A percentile compares a stretch with the other conserved stretches of the same genome.
phyloP scores from a whole-genome alignment of 768 basidiomycete species.

The Porpolomopsis calyptriformis region DNA sequence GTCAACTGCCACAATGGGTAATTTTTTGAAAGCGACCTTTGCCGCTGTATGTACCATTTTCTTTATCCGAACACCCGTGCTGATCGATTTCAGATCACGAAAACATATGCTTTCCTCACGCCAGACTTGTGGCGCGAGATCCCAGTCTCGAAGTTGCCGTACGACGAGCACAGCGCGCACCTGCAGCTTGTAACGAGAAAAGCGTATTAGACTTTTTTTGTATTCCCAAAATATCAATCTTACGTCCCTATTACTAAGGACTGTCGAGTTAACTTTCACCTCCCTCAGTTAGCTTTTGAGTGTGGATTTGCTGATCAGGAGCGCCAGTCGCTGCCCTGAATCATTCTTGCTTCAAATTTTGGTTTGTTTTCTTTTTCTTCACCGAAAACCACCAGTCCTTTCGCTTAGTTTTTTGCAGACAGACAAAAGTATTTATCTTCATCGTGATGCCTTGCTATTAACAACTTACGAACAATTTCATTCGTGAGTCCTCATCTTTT shows the following conservation, averaged over 20 bases:
- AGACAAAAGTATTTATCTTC: no score
- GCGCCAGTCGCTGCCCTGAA: no score
- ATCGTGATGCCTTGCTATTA: no score
- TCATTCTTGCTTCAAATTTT: no score
- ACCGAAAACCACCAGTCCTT: no score
- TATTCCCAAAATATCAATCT: not conserved
- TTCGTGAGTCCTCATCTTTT: no score
- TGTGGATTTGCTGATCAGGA: no score
- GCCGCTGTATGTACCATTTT: slow-evolving; percentile 52
- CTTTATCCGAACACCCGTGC: not conserved
- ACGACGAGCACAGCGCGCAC: slow-evolving; percentile 92
- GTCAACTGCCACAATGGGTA: slow-evolving; percentile 97
- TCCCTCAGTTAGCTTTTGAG: not conserved
- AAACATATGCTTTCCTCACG: slow-evolving; percentile 97
- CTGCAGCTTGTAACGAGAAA: slow-evolving; percentile 74
- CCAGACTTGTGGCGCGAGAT: slow-evolving; percentile 98
- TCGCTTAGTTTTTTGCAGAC: no score
- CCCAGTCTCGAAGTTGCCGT: slow-evolving; percentile 78
- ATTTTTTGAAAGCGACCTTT: slow-evolving; percentile 97
- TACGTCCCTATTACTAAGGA: not conserved
- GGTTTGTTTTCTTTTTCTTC: no score
- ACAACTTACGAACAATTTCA: no score
- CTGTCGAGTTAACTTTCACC: not conserved
- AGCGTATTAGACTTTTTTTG: slow-evolving; percentile 37
- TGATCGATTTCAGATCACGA: slow-evolving; percentile 60